phyloP scores from a whole-genome alignment of 2,329 filamentous ascomycete species.

The Ophiognomonia clavigignenti-juglandacearum region DNA sequence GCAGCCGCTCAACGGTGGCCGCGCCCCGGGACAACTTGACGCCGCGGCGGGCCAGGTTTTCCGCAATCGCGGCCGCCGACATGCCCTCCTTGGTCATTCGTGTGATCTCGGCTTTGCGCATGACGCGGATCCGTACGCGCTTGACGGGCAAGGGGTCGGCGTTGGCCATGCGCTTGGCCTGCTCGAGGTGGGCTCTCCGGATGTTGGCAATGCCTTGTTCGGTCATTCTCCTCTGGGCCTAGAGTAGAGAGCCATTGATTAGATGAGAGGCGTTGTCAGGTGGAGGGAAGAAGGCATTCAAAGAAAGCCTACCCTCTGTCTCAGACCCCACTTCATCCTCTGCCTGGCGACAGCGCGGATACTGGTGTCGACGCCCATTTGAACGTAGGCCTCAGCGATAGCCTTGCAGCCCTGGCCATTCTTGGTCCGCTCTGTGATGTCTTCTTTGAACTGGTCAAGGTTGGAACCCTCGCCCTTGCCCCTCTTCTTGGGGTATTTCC shows the following conservation, averaged over 20 bases:
- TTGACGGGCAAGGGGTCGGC: constrained; percentile 3
- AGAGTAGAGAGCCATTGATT: neutral
- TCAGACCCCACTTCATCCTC: constrained; percentile 11
- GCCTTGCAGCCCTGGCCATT: constrained; percentile 12
- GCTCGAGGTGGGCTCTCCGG: constrained; percentile 8
- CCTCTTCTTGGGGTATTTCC: constrained; percentile 10
- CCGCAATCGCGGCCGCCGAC: constrained; percentile 1
- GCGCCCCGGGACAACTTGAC: constrained; percentile 3
- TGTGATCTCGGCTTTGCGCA: constrained; percentile 14
- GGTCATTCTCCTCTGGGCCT: constrained; percentile 8
- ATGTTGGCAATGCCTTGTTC: constrained; percentile 14
- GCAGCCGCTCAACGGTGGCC: constrained; percentile 8
- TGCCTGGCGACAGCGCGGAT: constrained; percentile 7
- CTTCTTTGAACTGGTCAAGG: constrained; percentile 7
- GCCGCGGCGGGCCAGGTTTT: constrained; percentile 10
- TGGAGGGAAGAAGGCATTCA: neutral
- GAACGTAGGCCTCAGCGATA: constrained; percentile 3
- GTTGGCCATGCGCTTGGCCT: constrained; percentile 3
- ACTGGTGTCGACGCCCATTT: constrained; percentile 10
- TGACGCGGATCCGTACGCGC: constrained; percentile 4
- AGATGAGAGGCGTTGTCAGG: neutral
- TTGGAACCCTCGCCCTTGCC: constrained; percentile 4
- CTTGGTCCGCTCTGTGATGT: constrained; percentile 8
- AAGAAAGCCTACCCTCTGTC: neutral
- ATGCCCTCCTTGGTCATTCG: constrained; percentile 12